These are phyloP conservation scores for Rehmannia glutinosa DNA, from an alignment of 257 asterid genomes.

Conservation along the genomic window DNA sequence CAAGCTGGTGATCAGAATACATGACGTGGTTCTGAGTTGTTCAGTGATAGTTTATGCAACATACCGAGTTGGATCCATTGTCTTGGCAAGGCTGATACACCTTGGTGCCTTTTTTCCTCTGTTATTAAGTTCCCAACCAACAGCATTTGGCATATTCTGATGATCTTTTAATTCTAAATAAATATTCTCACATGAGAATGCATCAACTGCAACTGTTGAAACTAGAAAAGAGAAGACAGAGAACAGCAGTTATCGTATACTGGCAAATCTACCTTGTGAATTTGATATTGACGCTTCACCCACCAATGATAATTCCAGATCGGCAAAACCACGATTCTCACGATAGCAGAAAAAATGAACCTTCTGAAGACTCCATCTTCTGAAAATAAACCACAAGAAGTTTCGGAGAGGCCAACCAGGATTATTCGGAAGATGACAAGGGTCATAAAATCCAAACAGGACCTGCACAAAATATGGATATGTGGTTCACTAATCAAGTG, in stretches of 20 bases:
- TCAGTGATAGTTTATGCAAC: constrained; percentile 2
- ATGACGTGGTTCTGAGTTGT: constrained; percentile 6
- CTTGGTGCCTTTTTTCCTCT: constrained; percentile 55
- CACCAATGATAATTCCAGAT: constrained; percentile 67
- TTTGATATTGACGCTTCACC: constrained; percentile 72
- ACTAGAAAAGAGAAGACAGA: constrained; percentile 7
- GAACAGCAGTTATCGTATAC: constrained; percentile 10
- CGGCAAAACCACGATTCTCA: constrained; percentile 89
- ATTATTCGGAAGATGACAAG: constrained; percentile 70
- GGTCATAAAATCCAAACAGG: constrained; percentile 89
- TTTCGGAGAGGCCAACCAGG: constrained; percentile 99
- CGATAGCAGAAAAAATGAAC: constrained; percentile 76
- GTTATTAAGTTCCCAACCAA: constrained; percentile 83
- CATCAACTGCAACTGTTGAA: constrained; percentile 9
- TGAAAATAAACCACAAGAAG: constrained; percentile 59
- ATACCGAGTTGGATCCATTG: constrained; percentile 94
- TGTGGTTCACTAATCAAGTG: constrained; percentile 4
- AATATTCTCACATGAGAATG: constrained; percentile 18
- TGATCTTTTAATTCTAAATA: constrained; percentile 45
- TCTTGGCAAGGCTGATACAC: constrained; percentile 76
- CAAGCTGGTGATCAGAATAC: constrained; percentile 14
- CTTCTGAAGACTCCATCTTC: constrained; percentile 65
- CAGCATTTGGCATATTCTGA: constrained; percentile 54
- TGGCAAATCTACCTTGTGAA: constrained; percentile 55
- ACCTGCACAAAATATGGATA: constrained; percentile 40